Evolutionary conservation across 208 protist genomes (phyloP), one percentile per base, ranked within the genome.

Genomic region (Endotrypanum monterogeii): DNA sequence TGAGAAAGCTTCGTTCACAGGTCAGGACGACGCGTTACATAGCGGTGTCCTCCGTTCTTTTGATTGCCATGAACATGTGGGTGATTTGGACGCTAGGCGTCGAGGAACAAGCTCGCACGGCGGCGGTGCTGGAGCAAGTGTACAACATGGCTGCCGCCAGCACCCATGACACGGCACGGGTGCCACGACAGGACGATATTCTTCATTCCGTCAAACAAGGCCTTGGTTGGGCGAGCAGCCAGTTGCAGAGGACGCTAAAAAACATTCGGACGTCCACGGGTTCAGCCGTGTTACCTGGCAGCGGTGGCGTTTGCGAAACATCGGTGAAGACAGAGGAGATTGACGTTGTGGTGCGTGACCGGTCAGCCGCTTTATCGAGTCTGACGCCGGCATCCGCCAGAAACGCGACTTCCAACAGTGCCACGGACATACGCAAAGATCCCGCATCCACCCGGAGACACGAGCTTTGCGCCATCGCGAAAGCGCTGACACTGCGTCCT

Each of bases 21-120:
- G 83, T 83, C 65, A 81, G 35, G 39, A 52, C 75, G 11, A 83
- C 80, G 41, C 78, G 88, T 32, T 74, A 81, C 65, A 75, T 90
- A 56, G 79, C 81, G 6, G 57, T 52, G n/a, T 46, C 83, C 11
- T 86, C 78, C 1, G 0, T 87, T 9, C 23, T 71, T 14, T 25
- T 88, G 41, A 35, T 92, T 9, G 30, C 67, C 3, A 63, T 76
- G 20, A 80, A 90, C 78, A 14, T 90, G 28, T 82, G 74, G 55
- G 55, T 78, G 12, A 51, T 89, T 28, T 37, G 63, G 18, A 71
- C 71, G 30, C 52, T 78, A 6, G 65, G 63, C 20, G 46, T 51
- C 35, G 70, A 77, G 57, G 67, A 82, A 72, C 70, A 82, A 66
- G 61, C 7, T 44, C 75, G 83, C 48, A 85, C 82, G 18, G 82